Evolutionary conservation across 139 green algal species (phyloP).

Genomic region (Haematococcus sp.): DNA sequence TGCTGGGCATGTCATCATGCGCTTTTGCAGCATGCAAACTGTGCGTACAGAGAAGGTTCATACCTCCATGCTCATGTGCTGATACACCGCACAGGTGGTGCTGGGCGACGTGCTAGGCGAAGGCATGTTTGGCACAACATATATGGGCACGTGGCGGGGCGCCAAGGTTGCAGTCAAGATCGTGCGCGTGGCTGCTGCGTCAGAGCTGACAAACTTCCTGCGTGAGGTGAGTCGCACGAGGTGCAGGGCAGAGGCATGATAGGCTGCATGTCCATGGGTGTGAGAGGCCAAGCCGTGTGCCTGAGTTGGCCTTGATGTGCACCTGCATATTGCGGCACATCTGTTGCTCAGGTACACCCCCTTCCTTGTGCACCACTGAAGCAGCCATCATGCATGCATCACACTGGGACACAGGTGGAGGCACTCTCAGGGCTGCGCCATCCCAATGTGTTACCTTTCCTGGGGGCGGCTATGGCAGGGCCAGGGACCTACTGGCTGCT

Average conservation of each 20-base stretch:
- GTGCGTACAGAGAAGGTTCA: too few species aligned
- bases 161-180: constrained; percentile 66
- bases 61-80: background rate
- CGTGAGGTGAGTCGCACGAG: constrained; percentile 80
- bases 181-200: constrained; percentile 40
- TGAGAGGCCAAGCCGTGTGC: too few species aligned
- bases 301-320: too few species aligned
- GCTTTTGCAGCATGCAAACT: too few species aligned
- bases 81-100: too few species aligned
- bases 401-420: constrained; percentile 51
- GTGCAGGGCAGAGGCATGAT: too few species aligned
- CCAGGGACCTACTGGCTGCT: constrained; percentile 71
- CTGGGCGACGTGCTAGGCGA: constrained; percentile 62
- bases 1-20: too few species aligned
- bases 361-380: too few species aligned
- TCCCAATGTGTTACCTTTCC: constrained; percentile 72
- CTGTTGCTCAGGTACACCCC: too few species aligned
- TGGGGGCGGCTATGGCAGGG: constrained; percentile 50
- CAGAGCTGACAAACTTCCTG: constrained; percentile 69
- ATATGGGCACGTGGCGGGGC: constrained; percentile 68
- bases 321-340: too few species aligned
- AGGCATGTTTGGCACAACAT: constrained; percentile 78
- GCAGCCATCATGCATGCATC: constrained; percentile 10
- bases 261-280: too few species aligned
- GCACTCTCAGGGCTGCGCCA: constrained; percentile 51